Conservation (phyloP, 2,329 filamentous ascomycete genomes). For the Hymenoscyphus linearis region DNA sequence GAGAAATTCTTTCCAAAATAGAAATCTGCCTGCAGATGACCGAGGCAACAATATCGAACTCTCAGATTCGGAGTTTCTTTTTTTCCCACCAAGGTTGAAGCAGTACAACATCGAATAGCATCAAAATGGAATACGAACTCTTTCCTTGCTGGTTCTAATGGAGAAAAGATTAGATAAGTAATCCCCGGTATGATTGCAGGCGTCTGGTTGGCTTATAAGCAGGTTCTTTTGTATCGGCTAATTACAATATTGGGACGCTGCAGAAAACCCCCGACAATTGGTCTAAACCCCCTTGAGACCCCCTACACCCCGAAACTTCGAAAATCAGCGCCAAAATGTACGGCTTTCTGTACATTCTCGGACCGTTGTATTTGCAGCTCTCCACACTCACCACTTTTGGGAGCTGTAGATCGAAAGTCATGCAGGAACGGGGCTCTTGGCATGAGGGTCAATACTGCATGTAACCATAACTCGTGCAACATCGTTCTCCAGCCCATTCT, state of each 20-base stretch:
- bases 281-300: background rate
- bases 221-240: background rate
- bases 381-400: background rate
- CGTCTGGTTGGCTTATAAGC: background rate
- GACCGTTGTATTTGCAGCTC: background rate
- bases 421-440: background rate
- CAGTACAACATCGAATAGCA: background rate
- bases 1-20: background rate
- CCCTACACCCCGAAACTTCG: background rate
- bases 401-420: background rate
- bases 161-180: background rate
- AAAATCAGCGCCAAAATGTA: background rate
- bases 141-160: background rate
- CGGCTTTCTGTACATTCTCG: background rate
- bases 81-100: background rate
- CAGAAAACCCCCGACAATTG: background rate
- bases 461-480: background rate
- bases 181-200: background rate
- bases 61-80: background rate
- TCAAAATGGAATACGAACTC: background rate
- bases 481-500: background rate
- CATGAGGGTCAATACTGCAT: background rate
- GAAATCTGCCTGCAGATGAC: background rate
- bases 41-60: background rate
- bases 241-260: background rate